Evolutionary conservation across 352 stramenopile genomes (phyloP), one percentile per base, ranked within the genome.

Genomic region (Globisporangium paroecandrum): DNA sequence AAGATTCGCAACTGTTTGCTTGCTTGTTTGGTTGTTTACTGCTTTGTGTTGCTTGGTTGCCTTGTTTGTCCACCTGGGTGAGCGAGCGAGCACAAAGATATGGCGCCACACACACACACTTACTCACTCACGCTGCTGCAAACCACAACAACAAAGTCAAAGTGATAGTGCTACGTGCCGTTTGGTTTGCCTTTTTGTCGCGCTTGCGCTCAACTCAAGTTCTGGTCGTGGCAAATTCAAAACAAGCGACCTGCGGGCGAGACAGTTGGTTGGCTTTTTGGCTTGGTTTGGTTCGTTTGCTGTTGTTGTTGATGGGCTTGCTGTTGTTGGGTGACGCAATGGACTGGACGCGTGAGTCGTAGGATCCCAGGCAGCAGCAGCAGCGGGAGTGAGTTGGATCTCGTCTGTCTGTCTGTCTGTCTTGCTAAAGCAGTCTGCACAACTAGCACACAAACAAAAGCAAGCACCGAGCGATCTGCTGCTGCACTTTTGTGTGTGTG

Each of bases 221-320:
- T 29, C 54, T 59, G 12, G 54, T 59, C 54, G 54, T 32, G 27
- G 27, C 55, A 60, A 60, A 60, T 43, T 41, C 55, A 60, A 60
- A 60, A 43, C 55, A 60, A 43, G 18, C 4, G n/a, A 49, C 9
- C 24, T n/a, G 24, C 24, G 25, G 12, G 53, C 53, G 53, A 58
- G 53, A n/a, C 13, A 34, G 25, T 25, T 60, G 54, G 54, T 60
- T 43, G 29, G 29, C 29, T 61, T 27, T 61, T 61, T 43, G 55
- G 43, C 18, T 51, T 20, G 43, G 53, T 25, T 58, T 36, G 25
- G 10, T 22, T 59, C 27, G 54, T 13, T 58, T 34, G 53, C 8
- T 58, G 20, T 59, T 59, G 53, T n/a, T 58, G 20, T 59, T 59
- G 54, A n/a, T 34, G 27, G 6, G 54, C 25, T 36, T 41, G 27